Evolutionary conservation across 2,329 filamentous ascomycete species (phyloP).

Genomic region (Aschersonia sp.): DNA sequence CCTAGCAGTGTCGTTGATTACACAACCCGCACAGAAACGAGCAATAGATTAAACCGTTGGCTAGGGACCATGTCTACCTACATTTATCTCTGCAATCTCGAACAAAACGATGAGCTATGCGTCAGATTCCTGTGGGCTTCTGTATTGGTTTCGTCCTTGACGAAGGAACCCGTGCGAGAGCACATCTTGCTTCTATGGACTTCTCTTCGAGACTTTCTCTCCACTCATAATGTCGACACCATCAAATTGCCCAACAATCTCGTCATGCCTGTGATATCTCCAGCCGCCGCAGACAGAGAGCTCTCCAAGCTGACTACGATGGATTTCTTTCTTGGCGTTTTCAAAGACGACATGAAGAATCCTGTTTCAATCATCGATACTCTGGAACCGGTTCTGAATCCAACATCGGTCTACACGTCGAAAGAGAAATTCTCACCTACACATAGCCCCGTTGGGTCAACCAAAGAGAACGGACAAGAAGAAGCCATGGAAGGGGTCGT

Average conservation of each 20-base stretch:
- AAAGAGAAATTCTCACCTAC: conserved; percentile 1
- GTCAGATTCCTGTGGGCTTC: conserved; percentile 44
- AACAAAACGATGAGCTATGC: conserved; percentile 22
- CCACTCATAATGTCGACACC: conserved; percentile 22
- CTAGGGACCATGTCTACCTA: conserved; percentile 32
- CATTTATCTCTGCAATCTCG: conserved; percentile 20
- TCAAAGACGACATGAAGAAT: conserved; percentile 68
- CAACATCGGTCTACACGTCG: conserved; percentile 36
- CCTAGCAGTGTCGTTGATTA: conserved; percentile 39
- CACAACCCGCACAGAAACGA: conserved; percentile 31
- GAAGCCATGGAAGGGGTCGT: not conserved
- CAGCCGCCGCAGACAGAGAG: conserved; percentile 73
- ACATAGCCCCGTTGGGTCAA: not conserved
- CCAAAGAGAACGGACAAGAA: not conserved
- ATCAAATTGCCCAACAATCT: conserved; percentile 69
- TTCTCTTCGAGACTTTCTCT: conserved; percentile 37
- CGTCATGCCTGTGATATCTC: conserved; percentile 76
- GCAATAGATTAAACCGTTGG: conserved; percentile 36
- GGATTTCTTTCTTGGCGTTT: conserved; percentile 88
- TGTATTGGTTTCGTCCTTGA: conserved; percentile 36
- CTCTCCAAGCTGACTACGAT: conserved; percentile 87
- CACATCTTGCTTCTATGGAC: conserved; percentile 45
- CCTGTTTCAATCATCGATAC: conserved; percentile 79
- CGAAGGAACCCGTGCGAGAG: conserved; percentile 37
- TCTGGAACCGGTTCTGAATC: conserved; percentile 81